Conservation (phyloP, 352 stramenopile species). For the Blastocystis sp. region DNA sequence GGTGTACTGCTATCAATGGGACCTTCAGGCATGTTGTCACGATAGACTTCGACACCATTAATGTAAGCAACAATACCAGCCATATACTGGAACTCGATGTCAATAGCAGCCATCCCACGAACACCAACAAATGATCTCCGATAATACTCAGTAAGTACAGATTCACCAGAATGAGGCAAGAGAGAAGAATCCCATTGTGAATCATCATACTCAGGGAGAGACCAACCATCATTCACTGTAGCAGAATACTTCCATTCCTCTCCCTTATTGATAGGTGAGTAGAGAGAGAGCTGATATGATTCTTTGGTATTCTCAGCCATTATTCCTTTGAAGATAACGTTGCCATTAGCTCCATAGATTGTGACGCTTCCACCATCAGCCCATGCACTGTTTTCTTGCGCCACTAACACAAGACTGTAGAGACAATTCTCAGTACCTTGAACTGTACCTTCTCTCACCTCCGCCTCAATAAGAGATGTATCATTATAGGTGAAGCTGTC, state of each 20-base stretch:
- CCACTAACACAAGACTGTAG: background rate
- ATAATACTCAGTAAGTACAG: background rate
- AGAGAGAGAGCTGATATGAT: background rate
- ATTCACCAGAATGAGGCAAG: no score
- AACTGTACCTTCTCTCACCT: no score
- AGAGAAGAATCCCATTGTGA: background rate
- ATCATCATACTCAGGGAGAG: background rate
- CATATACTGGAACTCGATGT: background rate
- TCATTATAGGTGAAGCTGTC: no score
- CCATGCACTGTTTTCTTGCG: background rate
- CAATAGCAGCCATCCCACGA: background rate
- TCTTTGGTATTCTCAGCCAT: background rate
- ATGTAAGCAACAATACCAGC: conserved; percentile 55
- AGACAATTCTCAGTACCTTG: background rate
- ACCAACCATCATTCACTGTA: background rate
- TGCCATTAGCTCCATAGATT: background rate
- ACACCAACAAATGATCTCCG: background rate
- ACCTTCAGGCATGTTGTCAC: conserved; percentile 23
- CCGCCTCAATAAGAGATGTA: no score
- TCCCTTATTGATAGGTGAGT: background rate
- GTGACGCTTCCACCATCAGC: background rate
- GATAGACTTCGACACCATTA: conserved; percentile 52
- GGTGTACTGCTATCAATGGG: background rate
- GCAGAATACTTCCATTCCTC: background rate
- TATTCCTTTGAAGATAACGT: background rate